Evolutionary conservation across 2,329 filamentous ascomycete genomes (phyloP).

Genomic region (Fusarium anguioides): DNA sequence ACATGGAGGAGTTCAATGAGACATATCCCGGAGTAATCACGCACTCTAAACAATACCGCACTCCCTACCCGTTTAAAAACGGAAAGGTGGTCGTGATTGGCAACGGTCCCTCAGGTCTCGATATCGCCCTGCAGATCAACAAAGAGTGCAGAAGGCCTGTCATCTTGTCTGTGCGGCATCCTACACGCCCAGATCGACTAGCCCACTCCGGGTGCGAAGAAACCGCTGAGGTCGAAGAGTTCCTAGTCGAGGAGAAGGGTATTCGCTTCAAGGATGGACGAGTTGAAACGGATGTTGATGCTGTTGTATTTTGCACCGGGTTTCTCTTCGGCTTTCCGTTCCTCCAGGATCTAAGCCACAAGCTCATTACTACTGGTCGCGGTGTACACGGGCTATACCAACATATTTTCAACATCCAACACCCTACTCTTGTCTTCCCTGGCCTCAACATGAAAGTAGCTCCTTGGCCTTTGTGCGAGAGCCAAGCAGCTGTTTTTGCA

Average conservation of each 20-base stretch:
- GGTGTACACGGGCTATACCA: conserved; percentile 79
- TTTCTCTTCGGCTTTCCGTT: conserved; percentile 91
- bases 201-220: conserved; percentile 61
- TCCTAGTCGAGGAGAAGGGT: conserved; percentile 63
- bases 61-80: conserved; percentile 67
- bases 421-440: conserved; percentile 83
- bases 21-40: conserved; percentile 70
- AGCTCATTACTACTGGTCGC: conserved; percentile 74
- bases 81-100: conserved; percentile 88
- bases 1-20: conserved; percentile 68
- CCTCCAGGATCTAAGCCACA: conserved; percentile 57
- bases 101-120: conserved; percentile 84
- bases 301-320: conserved; percentile 87
- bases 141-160: conserved; percentile 68
- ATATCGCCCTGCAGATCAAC: conserved; percentile 83
- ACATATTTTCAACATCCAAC: conserved; percentile 79
- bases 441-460: conserved; percentile 84
- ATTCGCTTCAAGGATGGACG: conserved; percentile 75
- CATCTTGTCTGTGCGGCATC: conserved; percentile 71
- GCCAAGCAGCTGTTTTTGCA: conserved; percentile 80
- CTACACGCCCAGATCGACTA: conserved; percentile 58
- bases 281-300: conserved; percentile 75
- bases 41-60: conserved; percentile 85
- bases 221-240: conserved; percentile 69
- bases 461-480: conserved; percentile 85